A percentile compares a stretch with the other conserved stretches of the same genome.
Conservation (phyloP, 2,329 filamentous ascomycete genomes). For the Cadophora gregata region DNA sequence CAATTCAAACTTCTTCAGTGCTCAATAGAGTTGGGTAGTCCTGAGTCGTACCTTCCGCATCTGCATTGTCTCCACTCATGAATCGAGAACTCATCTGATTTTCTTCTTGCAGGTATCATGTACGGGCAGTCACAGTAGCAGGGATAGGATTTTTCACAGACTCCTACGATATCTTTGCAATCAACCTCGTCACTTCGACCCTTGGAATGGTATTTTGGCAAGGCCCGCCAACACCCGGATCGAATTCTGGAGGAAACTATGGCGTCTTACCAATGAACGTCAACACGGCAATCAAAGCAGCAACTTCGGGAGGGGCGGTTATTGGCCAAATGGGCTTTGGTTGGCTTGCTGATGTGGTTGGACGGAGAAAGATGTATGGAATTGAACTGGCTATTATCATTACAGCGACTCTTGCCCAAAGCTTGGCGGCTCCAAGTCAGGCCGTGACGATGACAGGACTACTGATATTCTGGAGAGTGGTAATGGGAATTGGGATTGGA, state of each 20-base stretch:
- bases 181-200: constrained; percentile 43
- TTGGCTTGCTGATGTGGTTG: constrained; percentile 76
- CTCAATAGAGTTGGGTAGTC: not conserved
- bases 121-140: constrained; percentile 76
- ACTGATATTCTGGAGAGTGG: constrained; percentile 81
- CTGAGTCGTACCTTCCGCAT: not conserved
- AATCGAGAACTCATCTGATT: no score
- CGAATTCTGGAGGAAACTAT: constrained; percentile 9
- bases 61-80: not conserved
- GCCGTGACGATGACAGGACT: constrained; percentile 66
- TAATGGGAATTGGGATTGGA: constrained; percentile 81
- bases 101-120: constrained; percentile 57
- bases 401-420: constrained; percentile 75
- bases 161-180: constrained; percentile 65
- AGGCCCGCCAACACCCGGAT: constrained; percentile 44
- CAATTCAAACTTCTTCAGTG: constrained; percentile 44
- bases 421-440: constrained; percentile 67
- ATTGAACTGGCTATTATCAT: constrained; percentile 82
- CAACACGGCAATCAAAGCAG: constrained; percentile 84
- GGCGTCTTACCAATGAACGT: constrained; percentile 68
- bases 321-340: constrained; percentile 84
- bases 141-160: constrained; percentile 91
- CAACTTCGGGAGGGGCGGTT: constrained; percentile 83
- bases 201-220: constrained; percentile 56
- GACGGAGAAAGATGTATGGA: constrained; percentile 80